These are phyloP conservation scores for Aspergillus nanangensis DNA, from an alignment of 495 filamentous ascomycete species.

Conservation along the genomic window DNA sequence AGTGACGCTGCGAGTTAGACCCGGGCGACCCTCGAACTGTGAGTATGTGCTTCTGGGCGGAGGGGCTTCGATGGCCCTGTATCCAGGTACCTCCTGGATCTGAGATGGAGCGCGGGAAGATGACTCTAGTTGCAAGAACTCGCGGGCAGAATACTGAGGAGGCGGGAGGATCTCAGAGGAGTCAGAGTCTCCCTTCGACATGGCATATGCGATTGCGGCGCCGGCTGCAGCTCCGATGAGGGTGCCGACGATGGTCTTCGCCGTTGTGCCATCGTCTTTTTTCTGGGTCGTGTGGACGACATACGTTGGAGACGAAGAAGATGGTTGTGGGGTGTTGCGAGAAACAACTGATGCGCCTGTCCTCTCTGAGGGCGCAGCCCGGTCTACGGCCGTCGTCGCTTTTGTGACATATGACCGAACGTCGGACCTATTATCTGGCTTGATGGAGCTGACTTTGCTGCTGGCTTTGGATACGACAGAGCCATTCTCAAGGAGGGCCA, in stretches of 20 bases:
- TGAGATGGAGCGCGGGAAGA: conserved; percentile 23
- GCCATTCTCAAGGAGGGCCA: conserved; percentile 33
- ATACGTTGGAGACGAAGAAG: conserved; percentile 25
- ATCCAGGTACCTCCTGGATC: conserved; percentile 18
- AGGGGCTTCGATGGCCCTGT: conserved; percentile 41
- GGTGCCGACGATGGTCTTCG: conserved; percentile 64
- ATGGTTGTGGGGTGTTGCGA: conserved; percentile 20
- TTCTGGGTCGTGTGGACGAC: conserved; percentile 27
- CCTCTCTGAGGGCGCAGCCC: conserved; percentile 17
- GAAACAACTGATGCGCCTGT: conserved; percentile 22
- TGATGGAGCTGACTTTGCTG: conserved; percentile 26
- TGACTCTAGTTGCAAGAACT: conserved; percentile 27
- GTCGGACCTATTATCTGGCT: conserved; percentile 26
- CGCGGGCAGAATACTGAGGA: conserved; percentile 23
- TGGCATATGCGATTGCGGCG: conserved; percentile 69
- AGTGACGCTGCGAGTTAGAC: conserved; percentile 25
- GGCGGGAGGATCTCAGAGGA: conserved; percentile 14
- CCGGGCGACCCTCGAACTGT: conserved; percentile 26
- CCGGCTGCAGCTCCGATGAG: conserved; percentile 74
- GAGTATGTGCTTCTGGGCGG: conserved; percentile 33
- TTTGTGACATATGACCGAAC: conserved; percentile 26
- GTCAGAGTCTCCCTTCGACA: conserved; percentile 49
- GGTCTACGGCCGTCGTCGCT: conserved; percentile 25
- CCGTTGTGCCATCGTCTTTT: conserved; percentile 35
- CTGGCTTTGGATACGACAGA: conserved; percentile 36